These are phyloP conservation scores for Cytospora mali DNA, from an alignment of 2,329 filamentous ascomycete genomes.

Conservation along the genomic window DNA sequence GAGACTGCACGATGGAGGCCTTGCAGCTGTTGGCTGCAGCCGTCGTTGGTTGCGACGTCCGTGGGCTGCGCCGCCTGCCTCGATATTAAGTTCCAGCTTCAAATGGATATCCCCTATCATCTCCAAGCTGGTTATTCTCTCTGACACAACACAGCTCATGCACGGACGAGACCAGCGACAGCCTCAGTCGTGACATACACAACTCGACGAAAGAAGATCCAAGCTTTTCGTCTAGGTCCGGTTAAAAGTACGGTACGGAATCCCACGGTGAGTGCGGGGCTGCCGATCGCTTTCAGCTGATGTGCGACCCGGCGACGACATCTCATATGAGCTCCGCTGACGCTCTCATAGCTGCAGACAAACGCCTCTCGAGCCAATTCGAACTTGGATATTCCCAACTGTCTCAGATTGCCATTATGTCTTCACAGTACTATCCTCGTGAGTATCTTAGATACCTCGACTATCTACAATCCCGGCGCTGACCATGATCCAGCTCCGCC, in stretches of 20 bases:
- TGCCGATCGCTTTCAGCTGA: constrained; percentile 18
- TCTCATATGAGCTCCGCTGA: constrained; percentile 2
- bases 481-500: constrained; percentile 32
- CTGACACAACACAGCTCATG: not conserved
- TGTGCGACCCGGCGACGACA: constrained; percentile 17
- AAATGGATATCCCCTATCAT: not conserved
- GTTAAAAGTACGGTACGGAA: too few species aligned
- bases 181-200: not conserved
- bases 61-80: not conserved
- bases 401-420: constrained; percentile 26
- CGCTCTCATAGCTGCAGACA: not conserved
- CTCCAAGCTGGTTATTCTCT: not conserved
- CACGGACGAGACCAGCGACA: not conserved
- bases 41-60: constrained; percentile 19
- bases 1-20: constrained; percentile 1
- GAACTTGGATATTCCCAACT: not conserved
- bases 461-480: constrained; percentile 2
- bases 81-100: not conserved
- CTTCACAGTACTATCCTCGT: constrained; percentile 34
- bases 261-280: constrained; percentile 29
- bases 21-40: constrained; percentile 9
- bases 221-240: not conserved
- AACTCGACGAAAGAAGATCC: not conserved
- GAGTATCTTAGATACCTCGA: constrained; percentile 16
- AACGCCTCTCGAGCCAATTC: not conserved